phyloP scores from a whole-genome alignment of 176 grass and related monocot species.

The Echinochloa phyllopogon region DNA sequence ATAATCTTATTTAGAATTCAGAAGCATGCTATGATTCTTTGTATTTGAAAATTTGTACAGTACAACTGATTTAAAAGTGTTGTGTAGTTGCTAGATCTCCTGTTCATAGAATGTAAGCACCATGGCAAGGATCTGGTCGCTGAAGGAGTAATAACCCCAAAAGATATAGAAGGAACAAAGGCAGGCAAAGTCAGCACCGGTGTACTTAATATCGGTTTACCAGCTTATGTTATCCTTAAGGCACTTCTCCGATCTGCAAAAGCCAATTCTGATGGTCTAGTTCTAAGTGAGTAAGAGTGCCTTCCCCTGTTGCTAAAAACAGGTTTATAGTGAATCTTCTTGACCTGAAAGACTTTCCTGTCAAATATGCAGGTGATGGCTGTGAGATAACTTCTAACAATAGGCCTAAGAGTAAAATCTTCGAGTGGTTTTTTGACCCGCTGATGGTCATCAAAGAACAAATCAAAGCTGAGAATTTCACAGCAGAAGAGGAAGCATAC shows the following conservation, averaged over 20 bases:
- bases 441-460: constrained; percentile 93
- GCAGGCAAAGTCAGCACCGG: constrained; percentile 59
- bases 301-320: not conserved
- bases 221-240: constrained; percentile 82
- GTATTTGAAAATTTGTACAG: not conserved
- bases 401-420: constrained; percentile 70
- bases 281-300: constrained; percentile 74
- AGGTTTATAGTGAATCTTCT: constrained; percentile 2
- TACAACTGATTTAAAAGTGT: constrained; percentile 42
- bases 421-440: constrained; percentile 96
- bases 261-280: constrained; percentile 59
- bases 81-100: constrained; percentile 78
- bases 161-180: constrained; percentile 87
- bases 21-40: constrained; percentile 9
- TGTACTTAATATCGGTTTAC: constrained; percentile 79
- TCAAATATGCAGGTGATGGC: constrained; percentile 67
- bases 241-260: constrained; percentile 75
- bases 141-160: constrained; percentile 73
- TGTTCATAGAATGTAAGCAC: constrained; percentile 78
- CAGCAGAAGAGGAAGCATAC: constrained; percentile 82
- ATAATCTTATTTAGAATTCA: constrained; percentile 1
- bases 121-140: constrained; percentile 67
- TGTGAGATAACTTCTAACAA: constrained; percentile 79
- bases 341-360: constrained; percentile 19
- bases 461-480: constrained; percentile 81